Conservation (phyloP, 2,329 filamentous ascomycete species). For the Pseudogymnoascus sp. region DNA sequence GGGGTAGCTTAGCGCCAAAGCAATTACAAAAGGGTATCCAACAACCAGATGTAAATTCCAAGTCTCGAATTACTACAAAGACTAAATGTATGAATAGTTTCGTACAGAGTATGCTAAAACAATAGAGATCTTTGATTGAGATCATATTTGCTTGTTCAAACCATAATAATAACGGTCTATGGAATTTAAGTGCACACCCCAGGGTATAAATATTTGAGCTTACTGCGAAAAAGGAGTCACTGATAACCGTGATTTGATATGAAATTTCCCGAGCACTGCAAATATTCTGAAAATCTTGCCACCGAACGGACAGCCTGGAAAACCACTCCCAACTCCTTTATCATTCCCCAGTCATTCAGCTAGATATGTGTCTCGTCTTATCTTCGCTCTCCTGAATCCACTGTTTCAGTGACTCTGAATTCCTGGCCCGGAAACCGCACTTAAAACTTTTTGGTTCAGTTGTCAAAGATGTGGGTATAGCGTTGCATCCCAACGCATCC, state of each 20-base stretch:
- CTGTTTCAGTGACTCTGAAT: conserved; percentile 36
- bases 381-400: conserved; percentile 44
- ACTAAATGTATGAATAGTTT: not conserved
- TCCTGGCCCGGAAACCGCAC: conserved; percentile 44
- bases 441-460: conserved; percentile 58
- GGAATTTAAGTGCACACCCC: not conserved
- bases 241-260: not conserved
- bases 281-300: not conserved
- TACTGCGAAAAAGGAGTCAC: not conserved
- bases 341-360: not conserved
- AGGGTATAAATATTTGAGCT: not conserved
- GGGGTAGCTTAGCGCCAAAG: conserved; percentile 3
- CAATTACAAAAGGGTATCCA: not conserved
- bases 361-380: conserved; percentile 12
- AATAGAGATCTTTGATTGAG: not conserved
- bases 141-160: not conserved
- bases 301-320: not conserved
- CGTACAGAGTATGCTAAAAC: not conserved
- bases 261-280: not conserved
- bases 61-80: not conserved
- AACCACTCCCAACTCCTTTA: not conserved
- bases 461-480: conserved; percentile 49
- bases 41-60: not conserved
- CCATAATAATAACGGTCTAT: not conserved
- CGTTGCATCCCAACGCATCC: conserved; percentile 50